Evolutionary conservation across 495 filamentous ascomycete species (phyloP), one percentile per base, ranked within the genome.

Genomic region (Xylaria cubensis): DNA sequence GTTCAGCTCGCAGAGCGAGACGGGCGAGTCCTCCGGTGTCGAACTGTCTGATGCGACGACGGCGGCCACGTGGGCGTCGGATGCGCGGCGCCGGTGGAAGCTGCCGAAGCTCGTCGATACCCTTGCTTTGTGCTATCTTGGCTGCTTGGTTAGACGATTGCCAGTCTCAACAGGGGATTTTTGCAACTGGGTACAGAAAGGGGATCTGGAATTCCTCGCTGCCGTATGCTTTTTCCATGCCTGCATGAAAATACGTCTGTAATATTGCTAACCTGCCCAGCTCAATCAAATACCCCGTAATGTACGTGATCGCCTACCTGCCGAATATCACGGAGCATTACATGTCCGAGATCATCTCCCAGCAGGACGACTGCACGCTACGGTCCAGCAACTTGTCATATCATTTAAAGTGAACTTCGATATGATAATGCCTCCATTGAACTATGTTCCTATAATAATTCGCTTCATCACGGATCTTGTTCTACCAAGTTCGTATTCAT

Each of bases 401-500:
- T 86, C 89, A 15, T 93, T 92, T 76, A 82, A 88, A 59, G 81
- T 83, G 56, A 88, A 92, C 36, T 95, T 92, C 76, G 88, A 87
- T 21, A 84, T 97, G 75, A 76, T 81, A 0, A 90, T 97, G 65
- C 95, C 96, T 1, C 81, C 88, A 0, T 74, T 97, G 48, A 97
- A 97, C 68, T 78, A 81, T 21, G 86, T 90, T 6, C 79, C 92
- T 6, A 74, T 97, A 21, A 78, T 94, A 10, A 89, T 91, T 69
- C 86, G 90, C 50, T 91, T 92, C 70, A 87, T 97, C 36, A 90
- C 86, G 72, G 86, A 92, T 58, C 84, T 98, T 32, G 89, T 91
- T 10, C 83, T 99, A 26, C 96, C 96, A 53, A 78, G 93, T 95
- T 89, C 71, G 88, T 29, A 29, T 29, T 29, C 26, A 29, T 29